A percentile compares a stretch with the other conserved stretches of the same genome.
Evolutionary conservation across 2,329 filamentous ascomycete genomes (phyloP).

Genomic region (Diatrype stigma): DNA sequence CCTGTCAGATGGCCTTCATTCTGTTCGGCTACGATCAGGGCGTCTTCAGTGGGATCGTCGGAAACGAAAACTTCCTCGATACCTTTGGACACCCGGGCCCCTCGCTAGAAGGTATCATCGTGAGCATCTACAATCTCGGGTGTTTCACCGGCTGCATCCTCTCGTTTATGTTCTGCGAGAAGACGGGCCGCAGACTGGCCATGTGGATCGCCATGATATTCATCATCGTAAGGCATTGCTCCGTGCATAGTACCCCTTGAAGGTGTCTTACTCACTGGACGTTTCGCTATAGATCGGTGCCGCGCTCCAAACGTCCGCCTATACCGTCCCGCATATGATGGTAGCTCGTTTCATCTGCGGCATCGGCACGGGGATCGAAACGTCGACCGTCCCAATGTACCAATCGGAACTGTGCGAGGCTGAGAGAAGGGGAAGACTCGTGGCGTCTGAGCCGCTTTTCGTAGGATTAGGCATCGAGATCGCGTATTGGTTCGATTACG

Average conservation of each 20-base stretch:
- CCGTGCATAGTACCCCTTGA: neutral
- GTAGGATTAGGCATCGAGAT: constrained; percentile 24
- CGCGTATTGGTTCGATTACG: constrained; percentile 30
- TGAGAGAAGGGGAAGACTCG: constrained; percentile 37
- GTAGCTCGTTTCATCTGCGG: constrained; percentile 6
- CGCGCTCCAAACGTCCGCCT: constrained; percentile 4
- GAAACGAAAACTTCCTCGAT: constrained; percentile 6
- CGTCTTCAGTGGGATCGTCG: constrained; percentile 7
- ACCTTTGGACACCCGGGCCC: constrained; percentile 4
- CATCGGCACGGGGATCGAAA: constrained; percentile 16
- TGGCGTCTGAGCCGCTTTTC: constrained; percentile 33
- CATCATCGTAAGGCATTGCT: constrained; percentile 4
- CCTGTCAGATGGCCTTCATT: constrained; percentile 1
- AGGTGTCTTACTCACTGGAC: neutral
- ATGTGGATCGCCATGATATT: constrained; percentile 9
- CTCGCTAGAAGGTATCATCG: constrained; percentile 4
- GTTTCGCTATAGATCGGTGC: neutral
- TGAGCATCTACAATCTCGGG: constrained; percentile 9
- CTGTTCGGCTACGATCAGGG: constrained; percentile 11
- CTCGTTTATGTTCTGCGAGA: constrained; percentile 5
- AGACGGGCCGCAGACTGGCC: constrained; percentile 3
- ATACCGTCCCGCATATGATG: constrained; percentile 5
- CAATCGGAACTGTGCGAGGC: constrained; percentile 41
- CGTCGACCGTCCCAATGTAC: constrained; percentile 35
- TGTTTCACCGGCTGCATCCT: constrained; percentile 5